phyloP scores from a whole-genome alignment of 768 basidiomycete species.

The Exsudoporus frostii region DNA sequence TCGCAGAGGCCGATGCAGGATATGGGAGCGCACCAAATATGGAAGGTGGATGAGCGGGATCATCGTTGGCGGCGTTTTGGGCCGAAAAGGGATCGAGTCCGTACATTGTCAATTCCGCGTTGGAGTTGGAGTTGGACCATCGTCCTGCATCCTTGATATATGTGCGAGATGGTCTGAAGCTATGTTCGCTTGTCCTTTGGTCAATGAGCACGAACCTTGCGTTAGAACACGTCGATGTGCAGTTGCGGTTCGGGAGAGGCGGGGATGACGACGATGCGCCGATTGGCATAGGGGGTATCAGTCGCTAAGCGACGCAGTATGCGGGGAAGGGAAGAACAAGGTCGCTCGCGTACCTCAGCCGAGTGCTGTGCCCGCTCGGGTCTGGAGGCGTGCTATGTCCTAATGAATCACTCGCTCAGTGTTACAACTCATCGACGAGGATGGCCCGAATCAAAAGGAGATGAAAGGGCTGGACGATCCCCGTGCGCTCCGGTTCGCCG shows the following conservation, averaged over 20 bases:
- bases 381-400: too few relatives aligned
- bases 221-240: background rate
- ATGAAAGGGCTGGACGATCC: background rate
- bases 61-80: slow-evolving; percentile 19
- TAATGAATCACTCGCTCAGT: too few relatives aligned
- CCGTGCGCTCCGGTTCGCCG: background rate
- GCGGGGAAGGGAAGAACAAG: background rate
- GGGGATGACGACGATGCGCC: background rate
- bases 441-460: background rate
- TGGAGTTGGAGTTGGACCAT: background rate
- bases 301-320: background rate
- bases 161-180: slow-evolving; percentile 4
- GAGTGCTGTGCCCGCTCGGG: slow-evolving; percentile 7
- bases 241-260: background rate
- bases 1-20: slow-evolving; percentile 30
- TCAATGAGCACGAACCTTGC: background rate
- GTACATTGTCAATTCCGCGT: slow-evolving; percentile 14
- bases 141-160: slow-evolving; percentile 11
- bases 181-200: slow-evolving; percentile 6
- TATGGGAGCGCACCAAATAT: slow-evolving; percentile 65
- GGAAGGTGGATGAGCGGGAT: slow-evolving; percentile 37
- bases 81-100: slow-evolving; percentile 29
- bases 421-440: background rate
- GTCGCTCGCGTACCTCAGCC: background rate
- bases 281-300: background rate